These are phyloP conservation scores for Penicillium frequentans DNA, from an alignment of 2,329 filamentous ascomycete genomes.

Conservation along the genomic window DNA sequence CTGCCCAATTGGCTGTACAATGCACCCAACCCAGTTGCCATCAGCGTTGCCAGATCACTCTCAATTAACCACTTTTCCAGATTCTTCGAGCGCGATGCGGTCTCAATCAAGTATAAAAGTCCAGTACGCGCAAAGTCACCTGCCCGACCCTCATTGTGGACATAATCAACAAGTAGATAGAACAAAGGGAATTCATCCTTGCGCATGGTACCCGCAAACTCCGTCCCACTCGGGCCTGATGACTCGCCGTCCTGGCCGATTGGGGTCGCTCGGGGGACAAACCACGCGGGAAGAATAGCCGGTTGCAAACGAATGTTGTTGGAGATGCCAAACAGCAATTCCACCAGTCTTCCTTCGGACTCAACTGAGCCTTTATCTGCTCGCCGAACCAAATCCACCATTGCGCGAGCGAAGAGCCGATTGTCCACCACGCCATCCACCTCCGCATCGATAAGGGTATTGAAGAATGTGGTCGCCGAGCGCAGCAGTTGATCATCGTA, in stretches of 20 bases:
- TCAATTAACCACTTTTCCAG: slow-evolving; percentile 97
- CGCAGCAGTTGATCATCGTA: slow-evolving; percentile 84
- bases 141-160: slow-evolving; percentile 90
- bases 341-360: slow-evolving; percentile 84
- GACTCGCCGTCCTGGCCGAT: slow-evolving; percentile 40
- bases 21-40: slow-evolving; percentile 91
- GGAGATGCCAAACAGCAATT: slow-evolving; percentile 91
- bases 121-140: slow-evolving; percentile 96
- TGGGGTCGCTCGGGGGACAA: slow-evolving; percentile 59
- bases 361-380: slow-evolving; percentile 69
- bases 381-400: slow-evolving; percentile 81
- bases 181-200: slow-evolving; percentile 94
- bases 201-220: slow-evolving; percentile 81
- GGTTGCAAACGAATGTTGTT: slow-evolving; percentile 93
- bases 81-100: slow-evolving; percentile 75
- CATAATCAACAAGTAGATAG: slow-evolving; percentile 93
- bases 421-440: slow-evolving; percentile 93
- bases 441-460: slow-evolving; percentile 90
- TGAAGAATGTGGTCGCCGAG: slow-evolving; percentile 82
- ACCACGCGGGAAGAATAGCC: slow-evolving; percentile 86
- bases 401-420: slow-evolving; percentile 76
- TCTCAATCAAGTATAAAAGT: slow-evolving; percentile 91
- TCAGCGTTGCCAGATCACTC: slow-evolving; percentile 91
- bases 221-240: slow-evolving; percentile 55
- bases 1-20: slow-evolving; percentile 68